A percentile compares a stretch with the other conserved stretches of the same genome.
phyloP scores from a whole-genome alignment of 768 basidiomycete genomes.

The Phaffia tasmanica region DNA sequence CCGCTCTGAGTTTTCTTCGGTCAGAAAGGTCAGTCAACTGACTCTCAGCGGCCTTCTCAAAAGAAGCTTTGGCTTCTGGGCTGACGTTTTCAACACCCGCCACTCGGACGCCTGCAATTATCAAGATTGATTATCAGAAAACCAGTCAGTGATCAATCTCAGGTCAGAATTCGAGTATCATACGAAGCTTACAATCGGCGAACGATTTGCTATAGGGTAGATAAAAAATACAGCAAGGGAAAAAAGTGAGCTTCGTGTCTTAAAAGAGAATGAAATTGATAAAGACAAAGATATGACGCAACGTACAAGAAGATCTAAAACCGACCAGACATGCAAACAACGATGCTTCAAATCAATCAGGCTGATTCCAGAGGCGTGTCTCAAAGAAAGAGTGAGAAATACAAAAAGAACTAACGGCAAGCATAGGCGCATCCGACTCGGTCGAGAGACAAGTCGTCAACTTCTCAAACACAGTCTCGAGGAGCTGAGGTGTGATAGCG shows the following conservation, averaged over 20 bases:
- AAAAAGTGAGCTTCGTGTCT: background rate
- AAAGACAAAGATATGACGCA: background rate
- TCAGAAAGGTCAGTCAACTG: slow-evolving; percentile 62
- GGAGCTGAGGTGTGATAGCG: slow-evolving; percentile 53
- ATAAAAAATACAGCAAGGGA: background rate
- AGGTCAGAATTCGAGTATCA: background rate
- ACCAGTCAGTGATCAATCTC: background rate
- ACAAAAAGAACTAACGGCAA: slow-evolving; percentile 53
- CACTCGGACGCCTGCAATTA: slow-evolving; percentile 10
- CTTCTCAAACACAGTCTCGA: slow-evolving; percentile 56
- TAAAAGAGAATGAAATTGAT: background rate
- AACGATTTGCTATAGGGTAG: slow-evolving; percentile 12
- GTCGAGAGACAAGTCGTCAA: slow-evolving; percentile 52
- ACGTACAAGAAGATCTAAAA: slow-evolving; percentile 6
- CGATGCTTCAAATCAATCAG: background rate
- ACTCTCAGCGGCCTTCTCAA: slow-evolving; percentile 59
- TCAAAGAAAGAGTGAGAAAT: background rate
- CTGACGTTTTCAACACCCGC: slow-evolving; percentile 46
- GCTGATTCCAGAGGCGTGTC: background rate
- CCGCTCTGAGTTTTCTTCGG: slow-evolving; percentile 49
- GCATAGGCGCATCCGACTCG: slow-evolving; percentile 67
- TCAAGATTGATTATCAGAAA: background rate
- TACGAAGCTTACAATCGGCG: slow-evolving; percentile 8
- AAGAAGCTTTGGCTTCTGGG: slow-evolving; percentile 46
- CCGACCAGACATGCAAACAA: background rate